Conservation (phyloP, 2,329 filamentous ascomycete genomes). For the Shiraia bambusicola region DNA sequence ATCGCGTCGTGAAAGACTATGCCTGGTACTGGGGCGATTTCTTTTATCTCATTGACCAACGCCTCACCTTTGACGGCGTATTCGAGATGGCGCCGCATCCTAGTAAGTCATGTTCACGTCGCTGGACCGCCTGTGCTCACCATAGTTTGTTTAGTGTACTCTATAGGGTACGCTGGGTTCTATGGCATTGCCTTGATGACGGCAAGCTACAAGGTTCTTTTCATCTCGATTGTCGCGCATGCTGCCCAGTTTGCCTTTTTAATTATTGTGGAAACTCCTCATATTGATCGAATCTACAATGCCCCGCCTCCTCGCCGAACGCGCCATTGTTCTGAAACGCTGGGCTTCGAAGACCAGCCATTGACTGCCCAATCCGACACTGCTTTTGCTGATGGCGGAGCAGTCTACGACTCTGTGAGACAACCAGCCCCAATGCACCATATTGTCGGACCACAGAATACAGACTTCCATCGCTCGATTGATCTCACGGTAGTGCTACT, state of each 20-base stretch:
- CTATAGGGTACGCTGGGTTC: slow-evolving; percentile 83
- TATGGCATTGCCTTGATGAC: slow-evolving; percentile 98
- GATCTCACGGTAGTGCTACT: slow-evolving; percentile 80
- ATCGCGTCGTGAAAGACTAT: slow-evolving; percentile 97
- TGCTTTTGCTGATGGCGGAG: slow-evolving; percentile 41
- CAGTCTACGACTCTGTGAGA: slow-evolving; percentile 46
- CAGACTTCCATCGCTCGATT: slow-evolving; percentile 84
- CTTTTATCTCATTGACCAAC: slow-evolving; percentile 97
- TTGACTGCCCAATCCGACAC: slow-evolving; percentile 40
- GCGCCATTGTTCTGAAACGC: slow-evolving; percentile 44
- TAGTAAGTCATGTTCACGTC: slow-evolving; percentile 6
- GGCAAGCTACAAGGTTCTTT: slow-evolving; percentile 94
- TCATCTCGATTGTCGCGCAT: slow-evolving; percentile 95
- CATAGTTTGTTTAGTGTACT: slow-evolving; percentile 15
- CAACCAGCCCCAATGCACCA: slow-evolving; percentile 75
- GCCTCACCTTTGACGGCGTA: slow-evolving; percentile 95
- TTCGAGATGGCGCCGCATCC: slow-evolving; percentile 91
- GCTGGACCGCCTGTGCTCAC: no score
- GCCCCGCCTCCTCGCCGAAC: slow-evolving; percentile 76
- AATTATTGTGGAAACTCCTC: slow-evolving; percentile 88
- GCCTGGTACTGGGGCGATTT: slow-evolving; percentile 99
- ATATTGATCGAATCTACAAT: slow-evolving; percentile 98
- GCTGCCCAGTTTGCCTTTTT: slow-evolving; percentile 93
- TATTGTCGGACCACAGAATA: slow-evolving; percentile 76
- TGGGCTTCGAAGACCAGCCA: slow-evolving; percentile 44